Evolutionary conservation across 805 yeast species (phyloP), one percentile per base, ranked within the genome.

Genomic region (Kregervanrija pseudodelftensis): DNA sequence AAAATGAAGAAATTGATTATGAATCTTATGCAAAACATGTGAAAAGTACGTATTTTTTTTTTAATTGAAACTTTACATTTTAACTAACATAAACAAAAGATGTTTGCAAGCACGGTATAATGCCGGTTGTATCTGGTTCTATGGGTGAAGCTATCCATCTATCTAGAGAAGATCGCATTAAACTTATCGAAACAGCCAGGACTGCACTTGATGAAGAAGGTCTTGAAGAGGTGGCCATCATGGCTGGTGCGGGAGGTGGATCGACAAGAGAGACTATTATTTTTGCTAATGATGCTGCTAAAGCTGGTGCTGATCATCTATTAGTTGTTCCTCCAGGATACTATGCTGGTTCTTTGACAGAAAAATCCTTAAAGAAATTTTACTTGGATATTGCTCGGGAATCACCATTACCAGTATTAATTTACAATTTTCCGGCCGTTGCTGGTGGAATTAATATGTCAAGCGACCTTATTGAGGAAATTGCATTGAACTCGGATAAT

Each of bases 71-170:
- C 28, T 7, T 22, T 22, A 7, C 2, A 22, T 22, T 22, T 22
- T 22, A 22, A 5, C 28, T 22, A 22, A 22, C 28, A 22, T 22
- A 2, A 22, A 22, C 28, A 4, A 22, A 22, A 22, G 28, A 22
- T 22, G 28, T 22, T 22, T 51, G 60, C 36, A 45, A 44, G 5
- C 51, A 49, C 31, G 70, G 70, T 8, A 59, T 68, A 30, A 50
- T 52, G 16, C 49, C 66, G 22, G 68, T 67, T 11, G 58, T 65
- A 10, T 53, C 68, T 9, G 72, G 72, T 1, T 66, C 70, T 5
- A 66, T 67, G 61, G 72, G 72, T 10, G 72, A 68, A 49, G 61
- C 67, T 14, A 51, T 58, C 12, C 68, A 66, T 45, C 50, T 67
- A 42, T 60, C 63, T 4, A 44, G 55, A 28, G 49, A 55, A 12